phyloP scores from a whole-genome alignment of 129 eudicot genomes.

The Rutidosis leptorrhynchoides region DNA sequence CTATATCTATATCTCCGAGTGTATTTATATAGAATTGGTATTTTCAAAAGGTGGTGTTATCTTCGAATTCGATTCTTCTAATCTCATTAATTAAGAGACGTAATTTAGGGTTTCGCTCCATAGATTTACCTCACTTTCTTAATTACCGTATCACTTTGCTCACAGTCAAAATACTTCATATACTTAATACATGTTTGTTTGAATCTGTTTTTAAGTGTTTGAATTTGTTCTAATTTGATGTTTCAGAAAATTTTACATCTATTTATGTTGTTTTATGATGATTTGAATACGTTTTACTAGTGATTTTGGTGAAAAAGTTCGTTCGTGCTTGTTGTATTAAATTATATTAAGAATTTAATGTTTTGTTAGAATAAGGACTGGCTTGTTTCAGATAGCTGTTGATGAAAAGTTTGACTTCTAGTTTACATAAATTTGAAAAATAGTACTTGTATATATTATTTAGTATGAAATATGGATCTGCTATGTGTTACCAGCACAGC shows the following conservation, averaged over 20 bases:
- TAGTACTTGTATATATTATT: constrained; percentile 3
- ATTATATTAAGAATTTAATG: background rate
- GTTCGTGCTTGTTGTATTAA: constrained; percentile 4
- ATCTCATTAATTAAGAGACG: constrained; percentile 25
- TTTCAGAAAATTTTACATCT: background rate
- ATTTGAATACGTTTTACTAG: constrained; percentile 9
- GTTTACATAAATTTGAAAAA: background rate
- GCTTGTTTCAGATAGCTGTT: constrained; percentile 2
- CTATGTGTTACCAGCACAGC: constrained; percentile 1
- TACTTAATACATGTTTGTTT: constrained; percentile 25
- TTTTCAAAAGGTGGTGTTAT: constrained; percentile 22
- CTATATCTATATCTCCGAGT: constrained; percentile 16
- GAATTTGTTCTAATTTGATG: constrained; percentile 10
- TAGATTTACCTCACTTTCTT: constrained; percentile 19
- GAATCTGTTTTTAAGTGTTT: constrained; percentile 8
- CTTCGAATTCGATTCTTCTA: constrained; percentile 42
- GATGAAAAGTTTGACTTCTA: constrained; percentile 24
- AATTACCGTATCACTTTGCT: background rate
- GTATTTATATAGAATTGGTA: constrained; percentile 28
- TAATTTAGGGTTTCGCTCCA: constrained; percentile 19
- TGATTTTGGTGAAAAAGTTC: constrained; percentile 14
- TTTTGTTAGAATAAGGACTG: background rate
- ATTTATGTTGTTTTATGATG: constrained; percentile 9
- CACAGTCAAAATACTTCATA: constrained; percentile 11
- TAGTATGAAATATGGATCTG: constrained; percentile 7